phyloP scores from a whole-genome alignment of 768 basidiomycete genomes.

The Lentinula sp. region DNA sequence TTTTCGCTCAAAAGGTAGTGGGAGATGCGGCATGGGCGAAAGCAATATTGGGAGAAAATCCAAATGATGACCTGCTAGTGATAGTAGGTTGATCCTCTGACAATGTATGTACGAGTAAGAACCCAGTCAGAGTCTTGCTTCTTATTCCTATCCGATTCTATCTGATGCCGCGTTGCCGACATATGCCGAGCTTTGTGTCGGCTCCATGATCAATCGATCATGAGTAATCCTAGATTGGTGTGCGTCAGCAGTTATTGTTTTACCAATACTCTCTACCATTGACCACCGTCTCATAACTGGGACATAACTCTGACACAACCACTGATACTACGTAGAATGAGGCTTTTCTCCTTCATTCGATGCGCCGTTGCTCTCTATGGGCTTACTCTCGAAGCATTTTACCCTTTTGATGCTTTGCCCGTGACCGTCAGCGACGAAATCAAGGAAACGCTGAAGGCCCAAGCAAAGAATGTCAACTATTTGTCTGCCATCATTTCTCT shows the following conservation, averaged over 20 bases:
- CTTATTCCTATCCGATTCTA: too few species aligned
- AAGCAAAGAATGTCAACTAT: not conserved
- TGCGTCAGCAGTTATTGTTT: too few species aligned
- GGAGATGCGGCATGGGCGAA: slow-evolving; percentile 62
- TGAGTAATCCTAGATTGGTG: too few species aligned
- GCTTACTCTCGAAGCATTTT: not conserved
- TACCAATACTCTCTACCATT: too few species aligned
- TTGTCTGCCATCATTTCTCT: not conserved
- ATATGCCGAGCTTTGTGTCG: too few species aligned
- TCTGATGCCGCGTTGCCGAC: too few species aligned
- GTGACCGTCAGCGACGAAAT: not conserved
- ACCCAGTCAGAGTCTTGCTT: too few species aligned
- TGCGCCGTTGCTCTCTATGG: not conserved
- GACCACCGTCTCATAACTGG: too few species aligned
- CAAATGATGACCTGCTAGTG: not conserved
- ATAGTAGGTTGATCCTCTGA: not conserved
- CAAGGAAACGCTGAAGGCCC: not conserved
- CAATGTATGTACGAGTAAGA: not conserved
- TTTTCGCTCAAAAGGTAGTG: slow-evolving; percentile 51
- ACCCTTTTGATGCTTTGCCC: slow-evolving; percentile 2
- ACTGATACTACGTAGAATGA: not conserved
- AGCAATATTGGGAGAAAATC: slow-evolving; percentile 40
- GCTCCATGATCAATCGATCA: too few species aligned
- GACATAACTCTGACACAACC: not conserved
- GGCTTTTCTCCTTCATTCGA: not conserved